A percentile compares a stretch with the other conserved stretches of the same genome.
phyloP scores from a whole-genome alignment of 2,329 filamentous ascomycete genomes.

The Nothophoma quercina region DNA sequence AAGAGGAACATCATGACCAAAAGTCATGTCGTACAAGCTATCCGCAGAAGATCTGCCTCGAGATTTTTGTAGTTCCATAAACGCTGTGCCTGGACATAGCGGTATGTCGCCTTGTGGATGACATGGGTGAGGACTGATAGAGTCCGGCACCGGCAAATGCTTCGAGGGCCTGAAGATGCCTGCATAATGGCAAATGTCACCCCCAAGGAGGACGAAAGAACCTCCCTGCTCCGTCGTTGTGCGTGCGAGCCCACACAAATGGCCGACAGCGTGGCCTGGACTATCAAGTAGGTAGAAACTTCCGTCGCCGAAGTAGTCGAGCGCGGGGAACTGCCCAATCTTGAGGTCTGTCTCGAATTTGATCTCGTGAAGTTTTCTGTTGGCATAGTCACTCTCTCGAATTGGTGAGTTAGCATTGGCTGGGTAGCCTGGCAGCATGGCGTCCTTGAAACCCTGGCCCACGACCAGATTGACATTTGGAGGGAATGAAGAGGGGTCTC shows the following conservation, averaged over 20 bases:
- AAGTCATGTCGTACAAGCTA: slow-evolving; percentile 27
- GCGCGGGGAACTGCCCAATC: slow-evolving; percentile 57
- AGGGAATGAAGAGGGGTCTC: slow-evolving; percentile 59
- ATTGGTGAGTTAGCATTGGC: slow-evolving; percentile 30
- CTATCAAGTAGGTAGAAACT: slow-evolving; percentile 63
- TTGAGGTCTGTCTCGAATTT: slow-evolving; percentile 20
- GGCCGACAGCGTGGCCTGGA: slow-evolving; percentile 61
- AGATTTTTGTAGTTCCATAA: slow-evolving; percentile 26
- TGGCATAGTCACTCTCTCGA: slow-evolving; percentile 31
- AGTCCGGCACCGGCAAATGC: slow-evolving; percentile 28
- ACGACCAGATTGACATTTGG: slow-evolving; percentile 57
- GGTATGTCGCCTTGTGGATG: slow-evolving; percentile 9
- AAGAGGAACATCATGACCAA: slow-evolving; percentile 26
- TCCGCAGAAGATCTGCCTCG: slow-evolving; percentile 16
- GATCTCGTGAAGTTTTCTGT: slow-evolving; percentile 35
- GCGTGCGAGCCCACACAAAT: slow-evolving; percentile 60
- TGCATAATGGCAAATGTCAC: slow-evolving; percentile 36
- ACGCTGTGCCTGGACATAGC: slow-evolving; percentile 28
- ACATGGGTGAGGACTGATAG: slow-evolving; percentile 29
- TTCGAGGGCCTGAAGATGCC: slow-evolving; percentile 37
- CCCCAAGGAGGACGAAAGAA: slow-evolving; percentile 40
- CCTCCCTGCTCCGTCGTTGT: slow-evolving; percentile 32
- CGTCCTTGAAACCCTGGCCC: slow-evolving; percentile 60
- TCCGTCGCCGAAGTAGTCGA: slow-evolving; percentile 65
- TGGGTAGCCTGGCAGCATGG: slow-evolving; percentile 59